Evolutionary conservation across 1,139 yeast genomes (phyloP).

Genomic region (Pichia inconspicua): DNA sequence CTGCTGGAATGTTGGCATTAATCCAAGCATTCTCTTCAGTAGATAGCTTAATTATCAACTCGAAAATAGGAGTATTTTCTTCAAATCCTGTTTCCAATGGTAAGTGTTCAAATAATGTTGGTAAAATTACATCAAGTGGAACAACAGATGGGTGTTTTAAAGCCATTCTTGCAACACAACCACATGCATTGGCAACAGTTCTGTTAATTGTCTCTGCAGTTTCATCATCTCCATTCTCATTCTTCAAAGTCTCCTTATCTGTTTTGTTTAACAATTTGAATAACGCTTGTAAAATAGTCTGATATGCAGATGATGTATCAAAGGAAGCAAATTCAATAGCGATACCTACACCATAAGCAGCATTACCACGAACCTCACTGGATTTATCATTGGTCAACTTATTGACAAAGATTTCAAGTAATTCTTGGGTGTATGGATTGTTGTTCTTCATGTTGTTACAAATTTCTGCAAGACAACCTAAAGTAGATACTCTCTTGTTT

Average conservation of each 20-base stretch:
- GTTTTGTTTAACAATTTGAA: slow-evolving; percentile 75
- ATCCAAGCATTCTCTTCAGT: slow-evolving; percentile 47
- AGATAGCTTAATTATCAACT: slow-evolving; percentile 56
- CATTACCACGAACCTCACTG: slow-evolving; percentile 86
- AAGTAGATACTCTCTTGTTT: slow-evolving; percentile 71
- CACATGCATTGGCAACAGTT: slow-evolving; percentile 90
- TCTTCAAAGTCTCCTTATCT: slow-evolving; percentile 54
- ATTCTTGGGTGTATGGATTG: slow-evolving; percentile 61
- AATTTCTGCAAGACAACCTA: slow-evolving; percentile 89
- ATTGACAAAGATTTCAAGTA: slow-evolving; percentile 60
- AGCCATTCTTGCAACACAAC: slow-evolving; percentile 92
- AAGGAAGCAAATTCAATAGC: slow-evolving; percentile 53
- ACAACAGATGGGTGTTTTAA: slow-evolving; percentile 64
- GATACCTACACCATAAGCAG: slow-evolving; percentile 93
- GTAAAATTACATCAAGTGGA: slow-evolving; percentile 75
- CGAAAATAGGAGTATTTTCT: slow-evolving; percentile 87
- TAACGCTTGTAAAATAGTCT: slow-evolving; percentile 63
- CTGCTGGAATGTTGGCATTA: slow-evolving; percentile 49
- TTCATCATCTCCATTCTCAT: slow-evolving; percentile 55
- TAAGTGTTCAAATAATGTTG: slow-evolving; percentile 66
- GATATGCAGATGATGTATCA: slow-evolving; percentile 59
- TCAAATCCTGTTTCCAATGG: slow-evolving; percentile 87
- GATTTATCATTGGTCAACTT: slow-evolving; percentile 72
- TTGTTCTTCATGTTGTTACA: slow-evolving; percentile 64
- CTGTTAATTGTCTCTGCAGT: slow-evolving; percentile 74